Evolutionary conservation across 805 yeast genomes (phyloP).

Genomic region (Candida nemodendra): DNA sequence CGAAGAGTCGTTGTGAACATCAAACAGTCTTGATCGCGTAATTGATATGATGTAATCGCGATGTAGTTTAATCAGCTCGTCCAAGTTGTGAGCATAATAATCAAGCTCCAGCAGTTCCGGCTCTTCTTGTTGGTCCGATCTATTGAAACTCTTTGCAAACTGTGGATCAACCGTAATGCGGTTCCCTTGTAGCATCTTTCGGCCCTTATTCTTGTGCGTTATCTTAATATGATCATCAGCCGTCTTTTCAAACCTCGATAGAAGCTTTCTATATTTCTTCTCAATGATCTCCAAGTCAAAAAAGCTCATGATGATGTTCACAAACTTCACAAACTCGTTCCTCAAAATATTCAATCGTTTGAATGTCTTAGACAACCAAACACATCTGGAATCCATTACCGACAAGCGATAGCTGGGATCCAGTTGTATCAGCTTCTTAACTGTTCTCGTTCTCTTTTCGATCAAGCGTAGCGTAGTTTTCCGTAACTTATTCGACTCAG

Average conservation of each 20-base stretch:
- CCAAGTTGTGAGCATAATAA: slow-evolving; percentile 42
- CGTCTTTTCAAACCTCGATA: slow-evolving; percentile 22
- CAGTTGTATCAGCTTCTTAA: slow-evolving; percentile 8
- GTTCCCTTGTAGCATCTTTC: slow-evolving; percentile 17
- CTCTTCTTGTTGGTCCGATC: neutral
- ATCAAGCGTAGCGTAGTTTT: slow-evolving; percentile 25
- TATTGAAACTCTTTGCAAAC: slow-evolving; percentile 2
- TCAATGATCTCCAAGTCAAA: slow-evolving; percentile 49
- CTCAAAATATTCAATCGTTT: slow-evolving; percentile 38
- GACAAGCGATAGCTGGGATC: slow-evolving; percentile 10
- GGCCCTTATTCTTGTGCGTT: slow-evolving; percentile 13
- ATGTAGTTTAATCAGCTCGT: slow-evolving; percentile 44
- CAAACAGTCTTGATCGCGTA: slow-evolving; percentile 37
- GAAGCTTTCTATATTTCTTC: slow-evolving; percentile 29
- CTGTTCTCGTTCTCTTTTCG: slow-evolving; percentile 13
- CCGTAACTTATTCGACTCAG: slow-evolving; percentile 32
- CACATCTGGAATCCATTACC: slow-evolving; percentile 16
- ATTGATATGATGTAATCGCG: slow-evolving; percentile 34
- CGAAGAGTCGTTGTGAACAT: slow-evolving; percentile 23
- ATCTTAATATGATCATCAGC: slow-evolving; percentile 13
- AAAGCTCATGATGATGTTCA: slow-evolving; percentile 40
- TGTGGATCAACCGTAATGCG: slow-evolving; percentile 12
- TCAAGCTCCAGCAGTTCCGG: slow-evolving; percentile 1
- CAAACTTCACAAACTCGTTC: slow-evolving; percentile 40
- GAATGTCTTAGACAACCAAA: slow-evolving; percentile 24